phyloP scores from a whole-genome alignment of 495 filamentous ascomycete genomes.

The Pyrenula aspistea region DNA sequence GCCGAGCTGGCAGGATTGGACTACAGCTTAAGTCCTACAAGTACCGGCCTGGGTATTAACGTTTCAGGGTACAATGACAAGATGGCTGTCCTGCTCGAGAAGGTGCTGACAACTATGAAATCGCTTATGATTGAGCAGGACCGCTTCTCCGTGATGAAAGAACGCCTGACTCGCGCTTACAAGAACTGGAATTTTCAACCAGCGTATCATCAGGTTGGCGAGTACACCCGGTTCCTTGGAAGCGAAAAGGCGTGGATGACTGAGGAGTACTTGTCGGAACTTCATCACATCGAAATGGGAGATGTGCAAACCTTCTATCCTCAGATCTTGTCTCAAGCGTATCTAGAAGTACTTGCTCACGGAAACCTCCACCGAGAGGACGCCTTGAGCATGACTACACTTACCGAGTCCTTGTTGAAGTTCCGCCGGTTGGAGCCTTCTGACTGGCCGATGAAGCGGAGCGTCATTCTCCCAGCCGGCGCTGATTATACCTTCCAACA shows the following conservation, averaged over 20 bases:
- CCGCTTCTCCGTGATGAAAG: conserved; percentile 85
- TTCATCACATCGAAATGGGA: conserved; percentile 59
- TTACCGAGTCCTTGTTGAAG: conserved; percentile 68
- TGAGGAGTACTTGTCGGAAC: conserved; percentile 67
- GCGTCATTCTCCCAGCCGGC: conserved; percentile 65
- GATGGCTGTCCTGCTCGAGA: conserved; percentile 79
- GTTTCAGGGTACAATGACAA: conserved; percentile 95
- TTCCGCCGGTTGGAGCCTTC: conserved; percentile 60
- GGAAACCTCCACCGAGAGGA: conserved; percentile 97
- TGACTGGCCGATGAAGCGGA: conserved; percentile 71
- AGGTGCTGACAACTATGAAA: conserved; percentile 77
- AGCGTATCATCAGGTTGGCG: conserved; percentile 83
- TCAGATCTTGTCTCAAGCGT: conserved; percentile 67
- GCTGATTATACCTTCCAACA: conserved; percentile 74
- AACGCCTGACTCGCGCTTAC: conserved; percentile 60
- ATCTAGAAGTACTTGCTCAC: conserved; percentile 80
- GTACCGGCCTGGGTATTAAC: conserved; percentile 63
- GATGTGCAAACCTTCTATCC: conserved; percentile 70
- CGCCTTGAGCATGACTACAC: conserved; percentile 71
- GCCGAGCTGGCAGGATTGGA: conserved; percentile 86
- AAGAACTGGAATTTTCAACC: conserved; percentile 79
- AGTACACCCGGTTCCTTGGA: conserved; percentile 69
- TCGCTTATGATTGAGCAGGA: conserved; percentile 72
- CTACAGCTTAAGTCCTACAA: conserved; percentile 61
- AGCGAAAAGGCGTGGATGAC: conserved; percentile 67